Percentiles rank a stretch among this genome's conserved stretches.
phyloP scores from a whole-genome alignment of 2,329 filamentous ascomycete species.

The Coniochaeta hoffmannii region DNA sequence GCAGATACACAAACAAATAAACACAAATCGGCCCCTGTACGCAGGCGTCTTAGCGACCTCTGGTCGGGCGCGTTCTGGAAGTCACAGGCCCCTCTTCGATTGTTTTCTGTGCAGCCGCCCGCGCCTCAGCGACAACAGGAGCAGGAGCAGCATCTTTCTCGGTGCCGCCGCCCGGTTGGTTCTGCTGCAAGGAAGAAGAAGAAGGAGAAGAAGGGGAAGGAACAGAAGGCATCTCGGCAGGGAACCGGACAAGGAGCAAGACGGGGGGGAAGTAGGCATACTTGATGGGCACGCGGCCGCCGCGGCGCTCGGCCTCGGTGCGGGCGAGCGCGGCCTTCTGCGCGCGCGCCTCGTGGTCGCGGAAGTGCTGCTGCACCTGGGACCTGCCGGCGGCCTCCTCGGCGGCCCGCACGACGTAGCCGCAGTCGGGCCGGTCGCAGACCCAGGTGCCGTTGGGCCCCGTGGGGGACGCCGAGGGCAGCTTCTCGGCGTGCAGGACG shows the following conservation, averaged over 20 bases:
- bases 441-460: constrained; percentile 59
- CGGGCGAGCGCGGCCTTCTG: constrained; percentile 45
- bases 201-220: not conserved
- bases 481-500: constrained; percentile 39
- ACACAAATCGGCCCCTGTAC: too few relatives aligned
- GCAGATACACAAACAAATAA: too few relatives aligned
- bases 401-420: constrained; percentile 56
- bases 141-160: not conserved
- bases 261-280: constrained; percentile 34
- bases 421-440: constrained; percentile 58
- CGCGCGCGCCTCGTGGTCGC: constrained; percentile 50
- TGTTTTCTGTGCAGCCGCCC: too few relatives aligned
- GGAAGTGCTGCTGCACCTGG: constrained; percentile 54
- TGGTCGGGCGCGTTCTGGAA: too few relatives aligned
- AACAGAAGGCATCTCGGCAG: constrained; percentile 5
- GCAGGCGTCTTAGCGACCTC: too few relatives aligned
- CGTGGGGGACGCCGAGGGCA: constrained; percentile 40
- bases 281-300: constrained; percentile 49
- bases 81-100: too few relatives aligned
- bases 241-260: constrained; percentile 10
- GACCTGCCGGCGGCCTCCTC: constrained; percentile 45
- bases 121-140: too few relatives aligned
- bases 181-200: too few relatives aligned
- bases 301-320: constrained; percentile 50
- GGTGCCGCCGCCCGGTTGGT: too few relatives aligned